Conservation (phyloP, 2,329 filamentous ascomycete genomes). For the Dothideomycetes sp. region DNA sequence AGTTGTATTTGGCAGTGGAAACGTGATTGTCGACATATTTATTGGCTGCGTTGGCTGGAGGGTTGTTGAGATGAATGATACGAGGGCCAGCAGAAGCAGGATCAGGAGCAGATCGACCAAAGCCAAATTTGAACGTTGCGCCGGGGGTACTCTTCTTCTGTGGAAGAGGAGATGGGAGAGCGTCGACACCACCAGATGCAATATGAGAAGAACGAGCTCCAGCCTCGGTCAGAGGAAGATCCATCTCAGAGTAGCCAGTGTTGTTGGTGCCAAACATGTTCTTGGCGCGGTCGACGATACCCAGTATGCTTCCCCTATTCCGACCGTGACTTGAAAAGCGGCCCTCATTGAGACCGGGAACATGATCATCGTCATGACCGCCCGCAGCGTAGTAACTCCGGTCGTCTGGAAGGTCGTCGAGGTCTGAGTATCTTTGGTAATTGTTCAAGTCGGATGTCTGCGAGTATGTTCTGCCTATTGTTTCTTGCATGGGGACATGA, state of each 20-base stretch:
- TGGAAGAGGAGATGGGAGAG: slow-evolving; percentile 22
- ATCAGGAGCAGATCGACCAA: slow-evolving; percentile 75
- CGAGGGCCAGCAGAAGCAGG: slow-evolving; percentile 84
- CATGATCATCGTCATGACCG: slow-evolving; percentile 47
- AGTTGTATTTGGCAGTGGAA: slow-evolving; percentile 95
- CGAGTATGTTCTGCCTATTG: slow-evolving; percentile 44
- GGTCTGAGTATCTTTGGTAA: slow-evolving; percentile 85
- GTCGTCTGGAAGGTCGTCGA: slow-evolving; percentile 73
- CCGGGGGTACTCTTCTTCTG: slow-evolving; percentile 50
- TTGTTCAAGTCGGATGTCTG: slow-evolving; percentile 79
- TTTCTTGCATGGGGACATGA: slow-evolving; percentile 30
- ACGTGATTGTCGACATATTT: slow-evolving; percentile 96
- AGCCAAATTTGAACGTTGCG: slow-evolving; percentile 83
- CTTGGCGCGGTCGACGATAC: slow-evolving; percentile 76
- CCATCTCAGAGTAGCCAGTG: slow-evolving; percentile 90
- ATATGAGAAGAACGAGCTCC: slow-evolving; percentile 39
- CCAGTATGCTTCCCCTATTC: slow-evolving; percentile 81
- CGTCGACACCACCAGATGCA: slow-evolving; percentile 29
- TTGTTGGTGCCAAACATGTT: slow-evolving; percentile 82
- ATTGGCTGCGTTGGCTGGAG: slow-evolving; percentile 77
- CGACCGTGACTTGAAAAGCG: slow-evolving; percentile 34
- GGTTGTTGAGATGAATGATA: slow-evolving; percentile 93
- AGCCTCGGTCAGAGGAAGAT: slow-evolving; percentile 82
- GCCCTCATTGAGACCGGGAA: slow-evolving; percentile 42
- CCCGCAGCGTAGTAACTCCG: slow-evolving; percentile 67